Conservation (phyloP, 495 filamentous ascomycete species). For the Xylaria cubensis region DNA sequence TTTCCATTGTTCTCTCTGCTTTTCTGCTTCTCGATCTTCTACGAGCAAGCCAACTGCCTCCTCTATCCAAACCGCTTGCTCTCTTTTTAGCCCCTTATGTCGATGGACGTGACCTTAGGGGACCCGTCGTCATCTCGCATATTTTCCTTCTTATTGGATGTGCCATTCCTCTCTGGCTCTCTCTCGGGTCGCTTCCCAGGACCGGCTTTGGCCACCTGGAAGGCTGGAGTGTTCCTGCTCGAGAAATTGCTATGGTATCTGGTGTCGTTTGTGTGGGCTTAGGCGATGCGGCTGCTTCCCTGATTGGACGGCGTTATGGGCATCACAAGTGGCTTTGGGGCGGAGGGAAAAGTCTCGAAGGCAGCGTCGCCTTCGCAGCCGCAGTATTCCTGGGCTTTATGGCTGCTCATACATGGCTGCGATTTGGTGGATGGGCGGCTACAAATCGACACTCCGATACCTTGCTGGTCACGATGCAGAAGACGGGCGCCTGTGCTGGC, state of each 20-base stretch:
- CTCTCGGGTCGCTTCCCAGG: conserved; percentile 68
- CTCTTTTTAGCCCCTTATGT: conserved; percentile 91
- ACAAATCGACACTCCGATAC: conserved; percentile 32
- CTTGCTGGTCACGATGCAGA: conserved; percentile 46
- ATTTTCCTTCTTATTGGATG: conserved; percentile 98
- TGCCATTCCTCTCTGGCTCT: conserved; percentile 92
- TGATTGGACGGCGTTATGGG: conserved; percentile 88
- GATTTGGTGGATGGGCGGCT: conserved; percentile 71
- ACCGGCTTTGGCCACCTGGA: conserved; percentile 57
- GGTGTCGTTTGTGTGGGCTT: conserved; percentile 94
- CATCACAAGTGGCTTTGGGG: conserved; percentile 94
- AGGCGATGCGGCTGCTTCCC: conserved; percentile 92
- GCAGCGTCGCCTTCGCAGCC: conserved; percentile 80
- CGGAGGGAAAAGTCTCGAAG: conserved; percentile 93
- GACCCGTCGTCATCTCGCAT: conserved; percentile 92
- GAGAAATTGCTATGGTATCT: conserved; percentile 85
- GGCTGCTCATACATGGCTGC: conserved; percentile 76
- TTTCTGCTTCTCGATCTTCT: conserved; percentile 91
- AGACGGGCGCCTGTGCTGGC: conserved; percentile 71
- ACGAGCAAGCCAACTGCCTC: conserved; percentile 88
- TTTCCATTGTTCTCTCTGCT: conserved; percentile 74
- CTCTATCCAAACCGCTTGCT: conserved; percentile 81
- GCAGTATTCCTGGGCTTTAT: conserved; percentile 79
- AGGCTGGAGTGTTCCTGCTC: conserved; percentile 73
- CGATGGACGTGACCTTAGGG: conserved; percentile 89